Base-by-base conservation (phyloP, 768 basidiomycete species). In the Mycena chlorophos region DNA sequence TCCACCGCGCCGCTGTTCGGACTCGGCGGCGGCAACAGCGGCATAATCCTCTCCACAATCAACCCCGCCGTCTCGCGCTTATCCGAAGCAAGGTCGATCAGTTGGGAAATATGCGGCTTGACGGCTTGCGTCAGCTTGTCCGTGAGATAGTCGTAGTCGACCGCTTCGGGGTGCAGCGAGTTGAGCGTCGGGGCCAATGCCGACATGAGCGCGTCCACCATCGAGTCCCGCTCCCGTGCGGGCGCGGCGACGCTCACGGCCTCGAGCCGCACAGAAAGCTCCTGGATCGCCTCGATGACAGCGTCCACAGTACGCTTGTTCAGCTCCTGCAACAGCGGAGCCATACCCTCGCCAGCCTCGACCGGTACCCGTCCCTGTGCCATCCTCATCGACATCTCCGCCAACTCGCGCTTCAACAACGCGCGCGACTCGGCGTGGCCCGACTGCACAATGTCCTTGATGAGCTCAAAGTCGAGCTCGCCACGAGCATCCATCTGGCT, bases 51-150 rank as follows among this genome's bases (percentile, higher is more conserved):
- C 49, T 92, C 82, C 26, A 91, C 82, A 55, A 94, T 94, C 38
- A 94, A 80, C 5, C 81, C 78, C 3, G 91, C 91, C 3, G 91
- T 94, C 70, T 94, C 91, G 30, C 89, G 81, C 68, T 94, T 94
- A 68, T 94, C 91, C 0, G 89, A 91, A 25, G 91, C 87, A 47
- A 94, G 80, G 66, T 94, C 91, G 58, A 94, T 94, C 56, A 94
- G 84, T 62, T 94, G 90, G 2, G 89, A 83, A 23, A 94, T 91
- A 60, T 92, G 88, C 5, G 91, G 91, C 63, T 93, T 92, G 65
- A 94, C 91, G 0, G 91, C 88, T 68, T 94, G 88, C 22, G 87
- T 80, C 16, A 94, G 82, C 63, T 84, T 83, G 42, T 75, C 76
- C 2, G 91, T 94, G 55, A 94, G 73, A 60, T 79, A 76, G 30